Conservation (phyloP, 345 rosid species). For the Brassica rapa region DNA sequence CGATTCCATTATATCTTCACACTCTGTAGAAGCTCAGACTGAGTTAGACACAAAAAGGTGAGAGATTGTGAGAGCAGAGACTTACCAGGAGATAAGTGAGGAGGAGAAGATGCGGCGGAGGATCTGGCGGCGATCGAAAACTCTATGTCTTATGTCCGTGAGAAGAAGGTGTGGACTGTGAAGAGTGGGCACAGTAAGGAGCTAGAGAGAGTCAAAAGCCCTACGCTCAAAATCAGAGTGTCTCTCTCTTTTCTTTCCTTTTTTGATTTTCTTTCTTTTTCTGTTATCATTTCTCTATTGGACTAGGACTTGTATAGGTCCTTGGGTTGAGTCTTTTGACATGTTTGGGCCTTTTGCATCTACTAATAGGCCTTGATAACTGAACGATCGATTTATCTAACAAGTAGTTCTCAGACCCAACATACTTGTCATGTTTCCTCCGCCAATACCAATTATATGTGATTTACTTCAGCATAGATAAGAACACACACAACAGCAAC, state of each 20-base stretch:
- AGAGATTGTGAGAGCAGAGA: slow-evolving; percentile 7
- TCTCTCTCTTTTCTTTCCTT: not conserved
- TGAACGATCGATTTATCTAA: no score
- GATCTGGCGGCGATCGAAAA: slow-evolving; percentile 39
- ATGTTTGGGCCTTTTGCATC: not conserved
- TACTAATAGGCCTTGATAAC: no score
- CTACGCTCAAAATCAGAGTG: no score
- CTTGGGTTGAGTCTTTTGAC: not conserved
- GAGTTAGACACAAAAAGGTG: slow-evolving; percentile 14
- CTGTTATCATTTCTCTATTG: not conserved
- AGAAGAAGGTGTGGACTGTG: slow-evolving; percentile 35
- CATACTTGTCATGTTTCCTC: no score
- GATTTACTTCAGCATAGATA: no score
- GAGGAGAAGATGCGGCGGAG: slow-evolving; percentile 27
- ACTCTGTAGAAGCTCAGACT: not conserved
- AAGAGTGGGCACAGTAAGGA: slow-evolving; percentile 27
- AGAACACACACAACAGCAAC: no score
- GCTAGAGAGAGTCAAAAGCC: slow-evolving; percentile 31
- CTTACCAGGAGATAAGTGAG: slow-evolving; percentile 16
- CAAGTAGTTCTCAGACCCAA: no score
- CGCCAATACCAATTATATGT: no score
- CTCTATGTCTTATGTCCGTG: not conserved
- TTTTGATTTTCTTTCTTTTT: not conserved
- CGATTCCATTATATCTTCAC: slow-evolving; percentile 33
- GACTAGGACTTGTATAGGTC: not conserved